Evolutionary conservation across 768 basidiomycete species (phyloP), one percentile per base, ranked within the genome.

Genomic region (Boletus eberwhitei): DNA sequence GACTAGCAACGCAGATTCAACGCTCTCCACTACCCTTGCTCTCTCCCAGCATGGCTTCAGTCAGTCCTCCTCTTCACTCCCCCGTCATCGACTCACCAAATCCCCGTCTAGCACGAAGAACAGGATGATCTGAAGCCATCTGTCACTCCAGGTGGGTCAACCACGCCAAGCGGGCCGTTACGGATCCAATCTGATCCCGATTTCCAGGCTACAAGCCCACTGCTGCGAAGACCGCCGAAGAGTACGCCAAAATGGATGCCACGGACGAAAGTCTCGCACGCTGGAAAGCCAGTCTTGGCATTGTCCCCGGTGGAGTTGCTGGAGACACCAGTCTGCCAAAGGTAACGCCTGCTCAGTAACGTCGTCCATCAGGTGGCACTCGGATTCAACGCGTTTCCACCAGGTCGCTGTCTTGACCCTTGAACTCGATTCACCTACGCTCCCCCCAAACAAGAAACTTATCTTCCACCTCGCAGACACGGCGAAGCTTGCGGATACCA

Each of bases 231-330:
- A 78, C 80, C 42, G 74, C 88, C 13, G 91, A 90, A 24, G 91
- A 95, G 69, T 90, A 92, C 42, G 88, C 90, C 24, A 74, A 85
- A 37, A 82, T 96, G 41, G 95, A 97, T 73, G 86, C 88, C 31
- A 79, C 89, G 57, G 95, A 98, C 69, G 95, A 97, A 73, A 93
- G 90, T 70, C 80, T 98, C 64, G 86, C 88, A 32, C 86, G 93
- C 59, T 98, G 96, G 96, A 98, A 98, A 71, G 92, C 91, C 37
- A 93, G 87, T 50, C 79, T 98, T 26, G 96, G 96, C 50, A 85
- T 98, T 56, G 79, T 81, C 48, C 79, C 83, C 34, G 85, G 81
- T 29, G 76, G 68, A 19, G 26, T 67, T 5, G 29, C 46, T 14
- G 73, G 67, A 19, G 65, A 75, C 53, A 69, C 75, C 14, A 72